These are phyloP conservation scores for Silene conica DNA, from an alignment of 148 eudicot species.

Conservation along the genomic window DNA sequence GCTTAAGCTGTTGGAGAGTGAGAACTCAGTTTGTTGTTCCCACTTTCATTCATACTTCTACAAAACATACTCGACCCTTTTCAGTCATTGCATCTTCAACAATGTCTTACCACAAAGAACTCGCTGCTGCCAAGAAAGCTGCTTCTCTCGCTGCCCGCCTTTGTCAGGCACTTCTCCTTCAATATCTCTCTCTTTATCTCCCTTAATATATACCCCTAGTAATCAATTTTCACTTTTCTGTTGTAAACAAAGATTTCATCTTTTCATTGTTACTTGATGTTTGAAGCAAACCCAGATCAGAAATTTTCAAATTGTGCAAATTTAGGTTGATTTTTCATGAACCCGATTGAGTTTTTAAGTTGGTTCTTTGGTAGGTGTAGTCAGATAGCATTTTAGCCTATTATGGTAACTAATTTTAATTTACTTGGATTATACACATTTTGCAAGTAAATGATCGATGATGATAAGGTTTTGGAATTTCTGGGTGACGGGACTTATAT, in stretches of 20 bases:
- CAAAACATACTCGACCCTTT: not conserved
- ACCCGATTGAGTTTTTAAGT: not conserved
- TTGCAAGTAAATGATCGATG: not conserved
- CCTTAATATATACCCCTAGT: not conserved
- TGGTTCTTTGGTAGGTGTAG: not conserved
- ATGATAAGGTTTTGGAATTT: not conserved
- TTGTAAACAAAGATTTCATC: not conserved
- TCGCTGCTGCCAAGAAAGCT: constrained; percentile 79
- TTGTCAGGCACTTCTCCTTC: constrained; percentile 54
- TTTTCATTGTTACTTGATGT: not conserved
- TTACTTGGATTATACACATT: not conserved
- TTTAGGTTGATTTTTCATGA: not conserved
- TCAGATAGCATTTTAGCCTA: not conserved
- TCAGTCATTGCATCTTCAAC: constrained; percentile 22
- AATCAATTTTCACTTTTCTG: not conserved
- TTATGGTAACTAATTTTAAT: not conserved
- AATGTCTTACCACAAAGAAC: constrained; percentile 53
- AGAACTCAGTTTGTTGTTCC: constrained; percentile 18
- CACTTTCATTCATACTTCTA: not conserved
- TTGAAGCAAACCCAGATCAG: not conserved
- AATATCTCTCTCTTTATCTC: not conserved
- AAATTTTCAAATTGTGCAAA: constrained; percentile 1
- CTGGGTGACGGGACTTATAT: not conserved
- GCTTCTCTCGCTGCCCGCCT: constrained; percentile 79
- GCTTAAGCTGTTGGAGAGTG: constrained; percentile 23